Evolutionary conservation across 2,329 filamentous ascomycete genomes (phyloP).

Genomic region (Periconia macrospinosa): DNA sequence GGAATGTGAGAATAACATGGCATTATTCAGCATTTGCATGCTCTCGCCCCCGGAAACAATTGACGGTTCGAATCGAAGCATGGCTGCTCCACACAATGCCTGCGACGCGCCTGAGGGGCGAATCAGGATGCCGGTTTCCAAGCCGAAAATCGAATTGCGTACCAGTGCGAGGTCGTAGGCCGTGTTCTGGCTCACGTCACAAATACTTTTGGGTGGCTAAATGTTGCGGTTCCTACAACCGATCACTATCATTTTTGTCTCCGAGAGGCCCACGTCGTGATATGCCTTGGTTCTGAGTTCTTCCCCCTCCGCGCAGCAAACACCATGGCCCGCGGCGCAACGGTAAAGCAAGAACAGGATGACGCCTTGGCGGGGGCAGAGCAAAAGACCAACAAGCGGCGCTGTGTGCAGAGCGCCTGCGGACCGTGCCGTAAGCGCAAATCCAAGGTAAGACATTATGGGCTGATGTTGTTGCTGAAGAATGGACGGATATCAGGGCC

Average conservation of each 20-base stretch:
- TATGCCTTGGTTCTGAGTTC: not conserved
- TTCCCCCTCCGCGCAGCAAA: slow-evolving; percentile 20
- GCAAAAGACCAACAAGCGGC: slow-evolving; percentile 34
- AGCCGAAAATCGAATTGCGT: not conserved
- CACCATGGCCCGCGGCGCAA: slow-evolving; percentile 13
- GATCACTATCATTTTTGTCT: not conserved
- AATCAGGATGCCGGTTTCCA: not conserved
- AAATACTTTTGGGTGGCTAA: slow-evolving; percentile 10
- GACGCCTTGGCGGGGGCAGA: slow-evolving; percentile 21
- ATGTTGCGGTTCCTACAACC: not conserved
- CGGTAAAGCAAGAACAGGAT: slow-evolving; percentile 23
- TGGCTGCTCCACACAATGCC: not conserved
- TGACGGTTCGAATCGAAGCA: not conserved
- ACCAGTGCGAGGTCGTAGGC: not conserved
- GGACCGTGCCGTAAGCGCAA: slow-evolving; percentile 56
- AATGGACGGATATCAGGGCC: no score
- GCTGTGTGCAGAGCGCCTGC: slow-evolving; percentile 46
- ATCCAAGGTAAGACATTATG: slow-evolving; percentile 44
- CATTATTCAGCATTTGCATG: not conserved
- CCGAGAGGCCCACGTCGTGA: not conserved
- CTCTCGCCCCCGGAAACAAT: not conserved
- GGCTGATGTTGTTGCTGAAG: no score
- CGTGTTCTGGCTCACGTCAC: slow-evolving; percentile 16
- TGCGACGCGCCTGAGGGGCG: not conserved
- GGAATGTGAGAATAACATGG: not conserved